Evolutionary conservation across 352 stramenopile genomes (phyloP).

Genomic region (Phytophthora hybrid): DNA sequence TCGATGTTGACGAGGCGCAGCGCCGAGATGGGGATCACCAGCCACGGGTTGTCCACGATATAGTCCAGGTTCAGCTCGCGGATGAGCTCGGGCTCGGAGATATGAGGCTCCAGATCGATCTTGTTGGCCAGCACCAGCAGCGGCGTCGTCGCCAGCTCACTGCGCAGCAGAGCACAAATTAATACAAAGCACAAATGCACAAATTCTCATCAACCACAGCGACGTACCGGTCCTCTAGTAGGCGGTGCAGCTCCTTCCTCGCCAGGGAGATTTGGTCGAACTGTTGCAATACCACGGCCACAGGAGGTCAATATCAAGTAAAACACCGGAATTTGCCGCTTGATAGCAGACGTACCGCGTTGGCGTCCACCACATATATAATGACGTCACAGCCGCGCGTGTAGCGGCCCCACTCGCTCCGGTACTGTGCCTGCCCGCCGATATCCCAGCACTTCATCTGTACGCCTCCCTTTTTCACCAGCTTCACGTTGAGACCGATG

Average conservation of each 20-base stretch:
- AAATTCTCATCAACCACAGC: not conserved
- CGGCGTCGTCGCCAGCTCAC: slow-evolving; percentile 91
- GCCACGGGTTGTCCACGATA: slow-evolving; percentile 98
- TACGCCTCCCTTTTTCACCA: slow-evolving; percentile 95
- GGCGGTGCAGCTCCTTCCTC: slow-evolving; percentile 94
- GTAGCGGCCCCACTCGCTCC: slow-evolving; percentile 94
- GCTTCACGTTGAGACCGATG: slow-evolving; percentile 97
- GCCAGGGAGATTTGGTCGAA: slow-evolving; percentile 95
- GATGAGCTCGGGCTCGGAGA: slow-evolving; percentile 91
- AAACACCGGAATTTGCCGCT: not conserved
- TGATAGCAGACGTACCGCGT: slow-evolving; percentile 77
- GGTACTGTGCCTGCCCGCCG: slow-evolving; percentile 97
- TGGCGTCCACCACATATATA: slow-evolving; percentile 98
- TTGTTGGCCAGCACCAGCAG: slow-evolving; percentile 99
- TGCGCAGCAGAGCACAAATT: slow-evolving; percentile 34
- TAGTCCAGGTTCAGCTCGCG: slow-evolving; percentile 98
- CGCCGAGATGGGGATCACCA: slow-evolving; percentile 98
- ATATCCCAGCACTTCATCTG: slow-evolving; percentile 99
- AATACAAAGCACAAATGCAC: not conserved
- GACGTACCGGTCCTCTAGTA: slow-evolving; percentile 95
- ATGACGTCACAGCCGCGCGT: slow-evolving; percentile 98
- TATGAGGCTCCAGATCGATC: slow-evolving; percentile 97
- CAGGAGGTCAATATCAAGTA: not conserved
- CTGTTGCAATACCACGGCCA: slow-evolving; percentile 39
- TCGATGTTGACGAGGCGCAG: slow-evolving; percentile 97